A percentile compares a stretch with the other conserved stretches of the same genome.
Evolutionary conservation across 169 alveolate genomes (phyloP).

Genomic region (Plasmodium sp.): DNA sequence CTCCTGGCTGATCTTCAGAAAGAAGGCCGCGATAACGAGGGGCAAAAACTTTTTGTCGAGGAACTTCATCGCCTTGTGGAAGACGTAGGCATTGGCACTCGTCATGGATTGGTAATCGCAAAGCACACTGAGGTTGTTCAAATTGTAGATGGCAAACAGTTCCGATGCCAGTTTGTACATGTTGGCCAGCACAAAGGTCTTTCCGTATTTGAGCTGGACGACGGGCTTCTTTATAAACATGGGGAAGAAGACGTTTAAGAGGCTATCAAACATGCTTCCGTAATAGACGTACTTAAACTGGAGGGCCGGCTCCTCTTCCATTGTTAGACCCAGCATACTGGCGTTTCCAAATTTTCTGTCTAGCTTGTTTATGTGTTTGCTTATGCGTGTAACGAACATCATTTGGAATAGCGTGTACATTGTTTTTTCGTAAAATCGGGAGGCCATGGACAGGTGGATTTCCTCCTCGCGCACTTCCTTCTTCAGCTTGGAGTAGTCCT

Average conservation of each 20-base stretch:
- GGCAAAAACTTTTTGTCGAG: constrained; percentile 34
- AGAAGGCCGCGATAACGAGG: background rate
- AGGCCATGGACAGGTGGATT: constrained; percentile 48
- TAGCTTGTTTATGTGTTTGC: constrained; percentile 28
- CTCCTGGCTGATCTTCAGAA: background rate
- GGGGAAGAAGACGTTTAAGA: constrained; percentile 44
- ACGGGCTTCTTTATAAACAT: constrained; percentile 44
- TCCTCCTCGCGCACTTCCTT: constrained; percentile 14
- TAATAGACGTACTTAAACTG: constrained; percentile 20
- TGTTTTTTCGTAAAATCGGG: constrained; percentile 52
- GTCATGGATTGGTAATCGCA: constrained; percentile 60
- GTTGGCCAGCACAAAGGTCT: constrained; percentile 61
- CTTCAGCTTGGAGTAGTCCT: constrained; percentile 10
- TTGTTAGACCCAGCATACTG: constrained; percentile 12
- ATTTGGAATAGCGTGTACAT: constrained; percentile 45
- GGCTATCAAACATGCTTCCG: constrained; percentile 32
- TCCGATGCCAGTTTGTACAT: constrained; percentile 24
- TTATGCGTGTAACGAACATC: constrained; percentile 32
- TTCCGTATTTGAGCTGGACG: constrained; percentile 44
- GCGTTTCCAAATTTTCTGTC: constrained; percentile 38
- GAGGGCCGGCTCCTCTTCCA: constrained; percentile 49
- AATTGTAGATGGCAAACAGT: constrained; percentile 5
- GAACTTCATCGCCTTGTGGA: constrained; percentile 12
- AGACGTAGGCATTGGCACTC: constrained; percentile 16
- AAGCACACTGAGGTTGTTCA: constrained; percentile 25